Conservation (phyloP, 1,284 basidiomycete genomes). For the Phellopilus nigrolimitatus region DNA sequence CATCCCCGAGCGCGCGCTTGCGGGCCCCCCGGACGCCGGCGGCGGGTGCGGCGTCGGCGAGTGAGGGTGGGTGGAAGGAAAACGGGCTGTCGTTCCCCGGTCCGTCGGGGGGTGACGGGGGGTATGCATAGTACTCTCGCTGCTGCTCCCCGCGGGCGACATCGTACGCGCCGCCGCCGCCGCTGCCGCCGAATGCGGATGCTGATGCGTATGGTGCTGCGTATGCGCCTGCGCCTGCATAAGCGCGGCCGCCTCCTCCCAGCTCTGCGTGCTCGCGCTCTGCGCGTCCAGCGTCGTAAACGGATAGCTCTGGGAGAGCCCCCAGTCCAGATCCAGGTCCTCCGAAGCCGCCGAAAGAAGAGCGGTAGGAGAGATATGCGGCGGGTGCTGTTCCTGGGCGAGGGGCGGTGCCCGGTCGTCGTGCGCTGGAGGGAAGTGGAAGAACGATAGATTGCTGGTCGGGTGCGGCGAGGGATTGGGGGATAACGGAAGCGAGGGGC, state of each 20-base stretch:
- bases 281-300: constrained; percentile 34
- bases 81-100: constrained; percentile 53
- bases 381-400: constrained; percentile 63
- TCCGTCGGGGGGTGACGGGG: constrained; percentile 25
- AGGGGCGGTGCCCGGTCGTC: constrained; percentile 43
- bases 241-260: constrained; percentile 16
- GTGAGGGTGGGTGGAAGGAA: constrained; percentile 71
- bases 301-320: constrained; percentile 39
- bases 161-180: constrained; percentile 25
- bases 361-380: constrained; percentile 42
- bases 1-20: constrained; percentile 11
- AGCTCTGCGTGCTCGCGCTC: constrained; percentile 21
- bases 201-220: constrained; percentile 14
- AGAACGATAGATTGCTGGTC: constrained; percentile 41
- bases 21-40: constrained; percentile 10
- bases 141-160: constrained; percentile 26
- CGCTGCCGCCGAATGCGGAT: constrained; percentile 13
- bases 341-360: constrained; percentile 36
- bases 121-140: constrained; percentile 25
- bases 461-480: constrained; percentile 46
- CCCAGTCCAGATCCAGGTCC: constrained; percentile 36
- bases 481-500: constrained; percentile 68
- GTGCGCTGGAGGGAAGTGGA: constrained; percentile 37
- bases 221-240: too few species aligned
- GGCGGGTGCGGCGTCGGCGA: constrained; percentile 34